Evolutionary conservation across 345 rosid species (phyloP), one percentile per base, ranked within the genome.

Genomic region (Brassica juncea): DNA sequence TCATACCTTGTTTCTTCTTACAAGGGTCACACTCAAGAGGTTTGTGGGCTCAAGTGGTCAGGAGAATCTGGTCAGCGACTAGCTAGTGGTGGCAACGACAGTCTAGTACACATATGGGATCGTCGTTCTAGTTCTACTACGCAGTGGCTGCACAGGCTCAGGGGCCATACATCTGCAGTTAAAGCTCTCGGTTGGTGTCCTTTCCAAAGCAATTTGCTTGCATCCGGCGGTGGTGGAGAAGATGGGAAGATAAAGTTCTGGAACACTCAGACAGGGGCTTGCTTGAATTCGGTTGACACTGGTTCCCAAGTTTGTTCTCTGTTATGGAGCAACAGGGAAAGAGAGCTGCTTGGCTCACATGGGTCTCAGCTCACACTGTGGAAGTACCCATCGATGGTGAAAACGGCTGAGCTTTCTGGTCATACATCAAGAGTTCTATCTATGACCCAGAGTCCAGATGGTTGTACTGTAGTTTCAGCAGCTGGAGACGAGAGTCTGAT

Each of bases 1-100:
- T 19, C 61, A 57, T 23, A 7, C 61, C 5, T 21, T 57, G 61
- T 57, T 28, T 4, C 23, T 19, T 19, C 61, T 21, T 57, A 57
- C 61, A 57, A 25, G 10, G 62, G 62, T 16, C 60, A 16, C 60
- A 55, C 25, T 55, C 60, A 55, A 55, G 60, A 55, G 60, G 60
- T 55, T 16, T 57, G 62, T 57, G 62, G 62, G 62, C 28, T 57
- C 28, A 57, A 57, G 62, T 57, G 62, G 62, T 57, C 60, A 16
- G 27, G n/a, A n/a, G n/a, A 1, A 55, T 55, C 62, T 57, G 62
- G 14, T 3, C 12, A 57, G 62, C 62, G 8, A 21, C 62, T 57
- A 57, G 62, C 62, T 7, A 57, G 62, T 21, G 62, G 62, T 21
- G 62, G 62, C 25, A 57, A 57, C 12, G 62, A 57, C 62, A 8